These are phyloP conservation scores for Picochlorum sp. DNA, from an alignment of 139 green algal genomes.

Conservation along the genomic window DNA sequence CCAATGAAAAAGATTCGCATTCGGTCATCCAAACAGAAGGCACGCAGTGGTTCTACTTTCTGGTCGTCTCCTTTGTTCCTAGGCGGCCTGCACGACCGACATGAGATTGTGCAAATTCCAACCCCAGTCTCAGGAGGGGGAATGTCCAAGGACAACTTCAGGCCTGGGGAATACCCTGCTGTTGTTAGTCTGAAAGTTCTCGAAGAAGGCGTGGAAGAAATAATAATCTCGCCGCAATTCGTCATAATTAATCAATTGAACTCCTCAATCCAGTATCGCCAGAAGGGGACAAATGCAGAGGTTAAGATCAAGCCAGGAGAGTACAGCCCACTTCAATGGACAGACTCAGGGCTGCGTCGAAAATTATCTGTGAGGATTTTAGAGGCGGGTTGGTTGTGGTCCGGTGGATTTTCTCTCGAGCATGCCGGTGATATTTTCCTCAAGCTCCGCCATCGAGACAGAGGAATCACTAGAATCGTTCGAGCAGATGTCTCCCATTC, in stretches of 20 bases:
- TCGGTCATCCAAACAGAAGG: background rate
- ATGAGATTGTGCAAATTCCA: no score
- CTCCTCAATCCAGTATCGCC: slow-evolving; percentile 48
- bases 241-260: slow-evolving; percentile 62
- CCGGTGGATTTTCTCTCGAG: slow-evolving; percentile 57
- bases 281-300: slow-evolving; percentile 37
- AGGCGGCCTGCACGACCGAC: background rate
- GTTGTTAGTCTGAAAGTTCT: no score
- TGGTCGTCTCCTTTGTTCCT: background rate
- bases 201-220: slow-evolving; percentile 28
- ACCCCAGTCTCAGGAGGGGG: no score
- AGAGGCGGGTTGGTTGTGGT: slow-evolving; percentile 77
- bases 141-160: no score
- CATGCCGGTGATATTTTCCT: slow-evolving; percentile 57
- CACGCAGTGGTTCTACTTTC: background rate
- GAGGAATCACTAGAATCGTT: slow-evolving; percentile 58
- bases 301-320: slow-evolving; percentile 31
- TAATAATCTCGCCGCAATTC: slow-evolving; percentile 70
- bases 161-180: no score
- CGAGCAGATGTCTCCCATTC: slow-evolving; percentile 44
- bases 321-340: slow-evolving; percentile 51
- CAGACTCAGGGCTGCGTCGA: slow-evolving; percentile 36
- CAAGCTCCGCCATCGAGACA: slow-evolving; percentile 47
- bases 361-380: slow-evolving; percentile 56
- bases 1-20: background rate